Conservation (phyloP, 2,329 filamentous ascomycete genomes). For the Triangularia setosa region DNA sequence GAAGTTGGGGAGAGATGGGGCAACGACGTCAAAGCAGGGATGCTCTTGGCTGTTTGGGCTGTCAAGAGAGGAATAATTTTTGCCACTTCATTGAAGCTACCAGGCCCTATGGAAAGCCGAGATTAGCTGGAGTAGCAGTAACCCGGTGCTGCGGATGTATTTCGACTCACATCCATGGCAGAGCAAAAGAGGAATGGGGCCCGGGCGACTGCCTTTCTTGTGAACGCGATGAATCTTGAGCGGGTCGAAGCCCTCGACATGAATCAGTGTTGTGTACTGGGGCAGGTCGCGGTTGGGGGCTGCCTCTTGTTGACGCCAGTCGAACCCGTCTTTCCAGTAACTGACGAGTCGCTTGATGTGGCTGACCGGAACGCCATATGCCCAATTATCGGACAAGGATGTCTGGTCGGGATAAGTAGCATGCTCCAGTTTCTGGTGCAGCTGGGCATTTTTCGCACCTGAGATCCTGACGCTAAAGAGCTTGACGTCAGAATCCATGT, state of each 20-base stretch:
- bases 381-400: conserved; percentile 34
- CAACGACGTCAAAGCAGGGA: conserved; percentile 53
- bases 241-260: conserved; percentile 55
- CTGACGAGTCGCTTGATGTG: conserved; percentile 57
- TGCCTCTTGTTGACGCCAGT: conserved; percentile 59
- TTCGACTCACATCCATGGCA: conserved; percentile 55
- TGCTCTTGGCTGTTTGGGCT: conserved; percentile 29
- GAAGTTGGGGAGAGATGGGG: conserved; percentile 54
- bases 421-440: conserved; percentile 52
- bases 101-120: conserved; percentile 42
- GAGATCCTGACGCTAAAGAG: conserved; percentile 50
- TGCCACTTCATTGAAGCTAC: conserved; percentile 62
- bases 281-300: conserved; percentile 52
- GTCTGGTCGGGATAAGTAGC: conserved; percentile 28
- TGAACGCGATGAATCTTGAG: conserved; percentile 63
- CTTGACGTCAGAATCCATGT: conserved; percentile 19
- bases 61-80: conserved; percentile 55
- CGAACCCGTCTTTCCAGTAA: conserved; percentile 54
- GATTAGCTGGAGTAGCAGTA: background rate
- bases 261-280: conserved; percentile 52
- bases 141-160: background rate
- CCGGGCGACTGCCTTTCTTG: conserved; percentile 44
- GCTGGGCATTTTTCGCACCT: conserved; percentile 47
- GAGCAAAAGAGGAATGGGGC: conserved; percentile 63
- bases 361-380: conserved; percentile 55